Conservation (phyloP, 805 yeast genomes). For the Ogataea pini region DNA sequence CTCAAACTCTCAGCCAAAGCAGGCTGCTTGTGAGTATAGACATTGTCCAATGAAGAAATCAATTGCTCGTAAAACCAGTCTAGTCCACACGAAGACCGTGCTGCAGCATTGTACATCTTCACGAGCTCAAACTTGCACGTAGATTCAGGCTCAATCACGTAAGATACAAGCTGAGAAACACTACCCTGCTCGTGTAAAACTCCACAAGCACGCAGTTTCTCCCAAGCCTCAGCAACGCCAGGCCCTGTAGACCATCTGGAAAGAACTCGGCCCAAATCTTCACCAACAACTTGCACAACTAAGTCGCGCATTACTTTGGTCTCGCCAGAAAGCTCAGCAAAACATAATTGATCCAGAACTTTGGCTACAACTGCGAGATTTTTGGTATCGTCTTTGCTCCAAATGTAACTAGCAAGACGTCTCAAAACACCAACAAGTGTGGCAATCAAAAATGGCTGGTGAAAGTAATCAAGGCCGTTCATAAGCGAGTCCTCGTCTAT, state of each 20-base stretch:
- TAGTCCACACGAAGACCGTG: conserved; percentile 14
- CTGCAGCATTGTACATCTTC: conserved; percentile 18
- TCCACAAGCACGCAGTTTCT: conserved; percentile 14
- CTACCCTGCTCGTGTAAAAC: background rate
- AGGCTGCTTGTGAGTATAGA: conserved; percentile 10
- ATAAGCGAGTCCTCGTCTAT: conserved; percentile 60
- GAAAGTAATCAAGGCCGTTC: conserved; percentile 84
- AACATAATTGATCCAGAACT: conserved; percentile 24
- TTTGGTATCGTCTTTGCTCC: conserved; percentile 17
- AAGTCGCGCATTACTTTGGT: conserved; percentile 20
- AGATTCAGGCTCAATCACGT: conserved; percentile 15
- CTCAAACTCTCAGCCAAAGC: conserved; percentile 19
- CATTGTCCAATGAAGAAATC: conserved; percentile 14
- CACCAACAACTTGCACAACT: conserved; percentile 19
- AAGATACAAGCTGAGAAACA: conserved; percentile 11
- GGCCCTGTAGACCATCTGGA: conserved; percentile 7
- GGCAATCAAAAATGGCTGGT: conserved; percentile 72
- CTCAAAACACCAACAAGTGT: conserved; percentile 50
- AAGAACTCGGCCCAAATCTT: conserved; percentile 15
- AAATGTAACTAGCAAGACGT: conserved; percentile 20
- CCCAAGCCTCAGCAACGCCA: conserved; percentile 11
- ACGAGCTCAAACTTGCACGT: conserved; percentile 25
- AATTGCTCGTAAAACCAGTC: conserved; percentile 29
- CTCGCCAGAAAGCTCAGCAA: conserved; percentile 24
- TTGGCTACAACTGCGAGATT: conserved; percentile 16